Base-by-base conservation (phyloP, 129 eudicot genomes). In the Flaveria sonorensis region DNA sequence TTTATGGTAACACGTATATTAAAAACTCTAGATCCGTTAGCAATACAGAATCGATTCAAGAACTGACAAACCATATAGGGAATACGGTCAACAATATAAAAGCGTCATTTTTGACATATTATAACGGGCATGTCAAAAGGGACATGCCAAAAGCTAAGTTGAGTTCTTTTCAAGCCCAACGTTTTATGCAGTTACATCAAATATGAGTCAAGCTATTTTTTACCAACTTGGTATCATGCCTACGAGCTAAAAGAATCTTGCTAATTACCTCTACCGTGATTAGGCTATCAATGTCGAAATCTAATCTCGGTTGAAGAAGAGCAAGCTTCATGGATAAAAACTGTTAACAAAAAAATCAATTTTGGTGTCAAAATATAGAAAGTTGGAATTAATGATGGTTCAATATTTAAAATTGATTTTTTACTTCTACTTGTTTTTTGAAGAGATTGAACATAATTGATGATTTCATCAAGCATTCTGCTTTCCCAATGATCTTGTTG, bases 371-470 rank as follows among this genome's bases (percentile, higher is more conserved):
- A 53, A 24, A 64, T 23, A 39, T 80, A 26, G 50, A 72, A 52
- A 51, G 65, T 24, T 40, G 43, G 19, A 46, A 42, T 60, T 10
- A 3, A 15, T n/a, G 4, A 36, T 9, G 16, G 11, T 60, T 6
- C 47, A 52, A 55, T 21, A 39, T 36, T 4, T 19, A 39, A 28
- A 28, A 28, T 28, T 28, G 32, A 28, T 21, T 74, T 21, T 45
- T 48, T 87, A 94, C 98, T 92, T 94, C 98, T 11, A 94, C 98
- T 91, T 93, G 98, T 79, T 87, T 90, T 90, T 80, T 93, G 98
- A 56, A 93, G 97, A 68, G 93, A 93, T 75, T 93, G 98, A 46
- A 93, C 98, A 81, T 93, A 93, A 74, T 93, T 93, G 81, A 93
- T 93, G 69, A 93, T 93, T 72, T 94, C 98, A 69, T 94, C 98